Evolutionary conservation across 2,329 filamentous ascomycete species (phyloP).

Genomic region (Acephala macrosclerotiorum): DNA sequence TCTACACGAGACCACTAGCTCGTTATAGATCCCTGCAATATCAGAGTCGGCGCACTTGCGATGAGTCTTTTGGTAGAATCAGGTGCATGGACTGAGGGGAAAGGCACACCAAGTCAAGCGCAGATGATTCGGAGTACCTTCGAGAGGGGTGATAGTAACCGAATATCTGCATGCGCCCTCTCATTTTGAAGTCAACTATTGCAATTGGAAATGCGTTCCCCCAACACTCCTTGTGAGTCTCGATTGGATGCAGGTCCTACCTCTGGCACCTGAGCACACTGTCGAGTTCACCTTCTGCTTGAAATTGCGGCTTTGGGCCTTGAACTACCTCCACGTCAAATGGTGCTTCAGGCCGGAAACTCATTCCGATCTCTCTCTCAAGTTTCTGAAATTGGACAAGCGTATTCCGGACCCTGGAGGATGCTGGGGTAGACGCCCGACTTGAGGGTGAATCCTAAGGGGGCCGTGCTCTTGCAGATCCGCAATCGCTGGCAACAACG

Average conservation of each 20-base stretch:
- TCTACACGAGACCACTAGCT: not conserved
- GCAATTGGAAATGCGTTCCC: not conserved
- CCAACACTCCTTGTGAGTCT: not conserved
- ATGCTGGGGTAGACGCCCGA: not conserved
- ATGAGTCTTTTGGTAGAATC: not conserved
- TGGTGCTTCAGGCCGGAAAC: not conserved
- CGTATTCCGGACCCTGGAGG: not conserved
- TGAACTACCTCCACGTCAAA: not conserved
- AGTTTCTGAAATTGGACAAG: not conserved
- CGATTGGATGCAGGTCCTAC: not conserved
- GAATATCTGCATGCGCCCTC: not conserved
- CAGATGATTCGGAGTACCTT: not conserved
- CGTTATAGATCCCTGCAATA: not conserved
- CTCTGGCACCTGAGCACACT: not conserved
- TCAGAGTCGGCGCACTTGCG: not conserved
- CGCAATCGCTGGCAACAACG: not conserved
- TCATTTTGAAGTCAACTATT: not conserved
- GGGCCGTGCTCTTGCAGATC: constrained; percentile 4
- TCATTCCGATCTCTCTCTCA: not conserved
- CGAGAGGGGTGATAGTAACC: not conserved
- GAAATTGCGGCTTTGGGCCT: not conserved
- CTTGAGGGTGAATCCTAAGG: not conserved
- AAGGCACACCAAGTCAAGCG: not conserved
- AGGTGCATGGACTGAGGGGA: not conserved
- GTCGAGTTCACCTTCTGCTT: not conserved